Evolutionary conservation across 768 basidiomycete genomes (phyloP).

Genomic region (Candolleomyces aberdarensis): DNA sequence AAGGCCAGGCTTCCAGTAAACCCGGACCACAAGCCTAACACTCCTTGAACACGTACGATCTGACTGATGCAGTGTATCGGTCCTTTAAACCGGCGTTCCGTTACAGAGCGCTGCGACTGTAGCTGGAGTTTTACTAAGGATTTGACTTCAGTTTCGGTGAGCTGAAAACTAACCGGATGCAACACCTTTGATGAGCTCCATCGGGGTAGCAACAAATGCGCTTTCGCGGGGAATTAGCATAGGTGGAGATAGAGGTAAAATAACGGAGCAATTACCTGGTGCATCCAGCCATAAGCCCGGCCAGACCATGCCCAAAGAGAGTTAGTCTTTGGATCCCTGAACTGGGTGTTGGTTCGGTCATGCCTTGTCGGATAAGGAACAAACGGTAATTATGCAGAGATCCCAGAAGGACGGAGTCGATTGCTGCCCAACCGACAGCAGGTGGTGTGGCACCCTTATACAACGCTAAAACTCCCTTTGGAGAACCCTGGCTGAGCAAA

Average conservation of each 20-base stretch:
- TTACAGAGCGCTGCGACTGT: slow-evolving; percentile 49
- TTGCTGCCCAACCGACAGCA: slow-evolving; percentile 69
- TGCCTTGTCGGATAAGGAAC: slow-evolving; percentile 46
- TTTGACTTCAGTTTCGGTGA: slow-evolving; percentile 36
- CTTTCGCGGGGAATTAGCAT: slow-evolving; percentile 29
- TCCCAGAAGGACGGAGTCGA: slow-evolving; percentile 68
- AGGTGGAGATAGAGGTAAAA: neutral
- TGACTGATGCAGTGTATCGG: slow-evolving; percentile 67
- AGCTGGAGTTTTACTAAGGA: slow-evolving; percentile 62
- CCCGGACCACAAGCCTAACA: slow-evolving; percentile 70
- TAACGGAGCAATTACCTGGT: slow-evolving; percentile 47
- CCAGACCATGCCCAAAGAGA: slow-evolving; percentile 60
- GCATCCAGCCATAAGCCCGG: slow-evolving; percentile 65
- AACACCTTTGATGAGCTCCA: slow-evolving; percentile 73
- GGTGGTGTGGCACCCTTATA: slow-evolving; percentile 78
- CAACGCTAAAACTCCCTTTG: slow-evolving; percentile 57
- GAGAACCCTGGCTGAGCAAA: neutral
- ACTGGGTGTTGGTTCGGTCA: slow-evolving; percentile 49
- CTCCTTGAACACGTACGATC: slow-evolving; percentile 59
- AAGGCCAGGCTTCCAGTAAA: slow-evolving; percentile 71
- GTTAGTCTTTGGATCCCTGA: slow-evolving; percentile 49
- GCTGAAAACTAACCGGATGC: slow-evolving; percentile 33
- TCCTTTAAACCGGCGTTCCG: slow-evolving; percentile 58
- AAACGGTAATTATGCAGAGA: slow-evolving; percentile 73
- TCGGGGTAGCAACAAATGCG: slow-evolving; percentile 68